Evolutionary conservation across 2,329 filamentous ascomycete genomes (phyloP).

Genomic region (Calonectria honghensis): DNA sequence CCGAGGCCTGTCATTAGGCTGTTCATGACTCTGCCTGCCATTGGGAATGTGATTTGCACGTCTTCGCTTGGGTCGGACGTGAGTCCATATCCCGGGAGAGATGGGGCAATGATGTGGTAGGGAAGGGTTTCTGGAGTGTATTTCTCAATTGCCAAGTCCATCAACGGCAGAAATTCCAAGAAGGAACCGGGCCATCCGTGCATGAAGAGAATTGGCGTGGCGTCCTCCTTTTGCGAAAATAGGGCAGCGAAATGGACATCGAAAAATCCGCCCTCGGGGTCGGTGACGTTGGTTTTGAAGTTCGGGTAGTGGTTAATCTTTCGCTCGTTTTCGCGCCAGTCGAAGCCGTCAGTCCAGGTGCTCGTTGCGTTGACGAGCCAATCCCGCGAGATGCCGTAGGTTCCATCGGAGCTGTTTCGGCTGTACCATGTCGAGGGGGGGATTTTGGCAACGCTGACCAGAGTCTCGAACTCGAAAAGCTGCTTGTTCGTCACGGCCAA

Average conservation of each 20-base stretch:
- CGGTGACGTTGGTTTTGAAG: not conserved
- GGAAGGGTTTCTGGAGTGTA: constrained; percentile 71
- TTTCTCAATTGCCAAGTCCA: constrained; percentile 66
- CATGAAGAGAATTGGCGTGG: constrained; percentile 70
- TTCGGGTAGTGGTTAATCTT: constrained; percentile 25
- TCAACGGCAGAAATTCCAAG: constrained; percentile 72
- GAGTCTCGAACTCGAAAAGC: not conserved
- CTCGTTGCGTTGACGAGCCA: constrained; percentile 19
- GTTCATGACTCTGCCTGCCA: constrained; percentile 66
- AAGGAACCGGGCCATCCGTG: constrained; percentile 75
- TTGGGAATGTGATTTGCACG: constrained; percentile 53
- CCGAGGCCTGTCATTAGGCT: constrained; percentile 72
- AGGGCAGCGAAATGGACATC: constrained; percentile 72
- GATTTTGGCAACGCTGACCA: not conserved
- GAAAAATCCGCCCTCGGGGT: not conserved
- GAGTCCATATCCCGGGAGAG: constrained; percentile 72
- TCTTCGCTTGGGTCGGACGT: constrained; percentile 63
- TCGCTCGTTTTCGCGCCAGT: constrained; percentile 18
- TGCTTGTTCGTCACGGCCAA: not conserved
- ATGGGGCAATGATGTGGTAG: constrained; percentile 75
- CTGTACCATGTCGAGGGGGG: not conserved
- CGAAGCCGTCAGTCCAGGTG: constrained; percentile 6
- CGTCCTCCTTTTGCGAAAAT: constrained; percentile 70
- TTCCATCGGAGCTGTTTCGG: not conserved
- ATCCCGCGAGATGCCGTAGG: not conserved